A percentile compares a stretch with the other conserved stretches of the same genome.
Evolutionary conservation across 345 rosid species (phyloP).

Genomic region (Sisymbrium irio): DNA sequence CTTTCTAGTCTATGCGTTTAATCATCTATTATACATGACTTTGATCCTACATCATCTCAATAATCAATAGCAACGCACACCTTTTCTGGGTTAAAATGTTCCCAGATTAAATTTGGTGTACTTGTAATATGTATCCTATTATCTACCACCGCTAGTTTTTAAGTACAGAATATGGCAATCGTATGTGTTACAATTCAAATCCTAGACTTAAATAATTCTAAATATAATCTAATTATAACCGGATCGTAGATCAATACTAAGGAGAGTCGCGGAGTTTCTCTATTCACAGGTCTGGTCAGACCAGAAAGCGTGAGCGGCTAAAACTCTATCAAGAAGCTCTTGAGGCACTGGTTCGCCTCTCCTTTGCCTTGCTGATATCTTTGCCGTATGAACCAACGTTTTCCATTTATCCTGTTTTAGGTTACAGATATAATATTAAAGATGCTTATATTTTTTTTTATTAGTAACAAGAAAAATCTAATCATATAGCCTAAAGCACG

Average conservation of each 20-base stretch:
- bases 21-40: no score
- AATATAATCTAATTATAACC: not conserved
- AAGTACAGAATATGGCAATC: not conserved
- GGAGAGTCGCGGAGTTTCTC: not conserved
- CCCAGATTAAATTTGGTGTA: not conserved
- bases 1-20: not conserved
- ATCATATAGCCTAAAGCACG: constrained; percentile 18
- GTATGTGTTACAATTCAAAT: not conserved
- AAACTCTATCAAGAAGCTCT: constrained; percentile 52
- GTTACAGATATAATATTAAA: not conserved
- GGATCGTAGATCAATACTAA: not conserved
- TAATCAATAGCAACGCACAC: not conserved
- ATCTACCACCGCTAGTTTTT: not conserved
- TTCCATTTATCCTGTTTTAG: constrained; percentile 84
- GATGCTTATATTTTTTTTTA: not conserved
- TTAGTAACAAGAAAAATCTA: not conserved
- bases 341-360: constrained; percentile 74
- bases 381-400: constrained; percentile 87
- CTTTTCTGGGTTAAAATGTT: not conserved
- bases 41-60: not conserved
- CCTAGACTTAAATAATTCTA: not conserved
- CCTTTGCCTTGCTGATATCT: constrained; percentile 89
- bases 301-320: constrained; percentile 78
- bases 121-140: not conserved
- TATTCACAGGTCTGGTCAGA: constrained; percentile 39